Base-by-base conservation (phyloP, 2,329 filamentous ascomycete genomes). In the Magnaporthiopsis incrustans region DNA sequence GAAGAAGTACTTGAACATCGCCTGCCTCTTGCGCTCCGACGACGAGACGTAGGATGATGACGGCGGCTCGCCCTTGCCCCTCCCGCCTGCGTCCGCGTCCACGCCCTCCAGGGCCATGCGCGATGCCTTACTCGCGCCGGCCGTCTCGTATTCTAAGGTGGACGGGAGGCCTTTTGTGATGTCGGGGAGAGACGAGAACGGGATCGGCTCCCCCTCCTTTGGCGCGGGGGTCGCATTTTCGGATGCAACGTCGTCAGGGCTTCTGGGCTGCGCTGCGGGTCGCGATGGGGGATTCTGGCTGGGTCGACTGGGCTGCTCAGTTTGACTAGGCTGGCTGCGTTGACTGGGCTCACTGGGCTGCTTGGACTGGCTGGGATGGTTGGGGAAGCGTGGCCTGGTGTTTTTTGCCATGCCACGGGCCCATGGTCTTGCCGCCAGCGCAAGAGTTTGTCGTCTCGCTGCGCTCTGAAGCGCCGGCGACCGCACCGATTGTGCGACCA, bases 111-210 rank as follows among this genome's bases (percentile, higher is more conserved):
- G 66, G 0, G 77, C 69, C 50, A 77, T 65, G 58, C 78, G 65
- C 0, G 73, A 73, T 0, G 73, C 68, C 68, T 79, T 67, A 68
- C 72, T 77, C n/a, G 77, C 74, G 66, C 78, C 76, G 0, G 78
- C 76, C 64, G 89, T 84, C 77, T 97, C 94, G 66, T 88, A 88
- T 64, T 89, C 90, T 64, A 97, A 83, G 1, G 93, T 97, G 2
- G 93, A 97, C 0, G 94, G 94, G 67, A 98, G 96, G 68, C 94
- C 94, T 72, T 94, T 89, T n/a, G 92, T 95, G 59, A 98, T 82
- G 73, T 98, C 93, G 63, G 94, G 94, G 15, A 97, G 85, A 63
- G 91, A 88, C 71, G 88, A 83, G 63, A 85, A 81, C 30, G 86
- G 80, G 69, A 82, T 78, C 65, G 78, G 70, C 62, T 78, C 76